Evolutionary conservation across 148 eudicot genomes (phyloP).

Genomic region (Salicornia ramosissima): DNA sequence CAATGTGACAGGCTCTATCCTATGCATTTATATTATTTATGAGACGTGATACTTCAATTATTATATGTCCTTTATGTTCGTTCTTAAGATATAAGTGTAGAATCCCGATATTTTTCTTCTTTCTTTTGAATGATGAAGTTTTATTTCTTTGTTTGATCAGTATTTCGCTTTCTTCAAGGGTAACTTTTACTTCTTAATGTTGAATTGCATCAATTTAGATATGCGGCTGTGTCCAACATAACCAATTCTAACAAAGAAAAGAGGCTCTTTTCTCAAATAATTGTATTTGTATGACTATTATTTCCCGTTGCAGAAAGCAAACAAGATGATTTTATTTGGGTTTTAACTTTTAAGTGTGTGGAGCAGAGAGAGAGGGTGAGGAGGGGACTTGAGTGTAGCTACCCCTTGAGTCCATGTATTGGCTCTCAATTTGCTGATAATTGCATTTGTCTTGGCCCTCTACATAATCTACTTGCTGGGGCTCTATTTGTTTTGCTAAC

Average conservation of each 20-base stretch:
- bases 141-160: background rate
- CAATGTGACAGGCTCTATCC: background rate
- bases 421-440: background rate
- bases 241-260: background rate
- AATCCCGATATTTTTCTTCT: no score
- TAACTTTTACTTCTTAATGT: background rate
- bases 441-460: background rate
- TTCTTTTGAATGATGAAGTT: background rate
- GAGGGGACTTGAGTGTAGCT: background rate
- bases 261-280: background rate
- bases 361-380: background rate
- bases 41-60: background rate
- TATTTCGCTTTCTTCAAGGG: background rate
- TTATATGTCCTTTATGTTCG: background rate
- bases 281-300: no score
- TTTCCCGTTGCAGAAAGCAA: background rate
- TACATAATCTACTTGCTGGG: slow-evolving; percentile 1
- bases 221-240: background rate
- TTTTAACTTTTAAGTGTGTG: background rate
- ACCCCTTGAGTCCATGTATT: background rate
- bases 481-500: background rate
- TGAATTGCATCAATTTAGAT: background rate
- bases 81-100: background rate
- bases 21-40: background rate
- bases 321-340: background rate